These are phyloP conservation scores for Haplographium delicatum DNA, from an alignment of 495 filamentous ascomycete species.

Conservation along the genomic window DNA sequence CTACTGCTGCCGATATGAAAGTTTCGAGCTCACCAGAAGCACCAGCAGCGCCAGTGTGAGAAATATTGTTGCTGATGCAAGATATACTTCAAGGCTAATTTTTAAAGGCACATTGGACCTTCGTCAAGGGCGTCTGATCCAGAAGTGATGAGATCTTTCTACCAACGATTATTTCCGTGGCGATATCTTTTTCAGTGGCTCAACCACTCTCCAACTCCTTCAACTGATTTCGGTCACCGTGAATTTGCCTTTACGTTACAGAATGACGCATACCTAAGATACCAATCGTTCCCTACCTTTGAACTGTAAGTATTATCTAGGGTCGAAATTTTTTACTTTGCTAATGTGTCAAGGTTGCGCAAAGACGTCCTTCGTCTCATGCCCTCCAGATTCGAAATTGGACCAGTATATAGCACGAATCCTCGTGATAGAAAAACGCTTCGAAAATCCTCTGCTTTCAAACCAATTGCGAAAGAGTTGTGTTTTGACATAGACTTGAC, in stretches of 20 bases:
- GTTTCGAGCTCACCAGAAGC: constrained; percentile 39
- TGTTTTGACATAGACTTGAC: constrained; percentile 99
- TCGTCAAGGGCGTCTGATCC: constrained; percentile 53
- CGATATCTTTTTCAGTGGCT: constrained; percentile 96
- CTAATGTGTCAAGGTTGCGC: constrained; percentile 54
- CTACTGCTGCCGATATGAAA: constrained; percentile 40
- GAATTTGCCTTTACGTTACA: constrained; percentile 93
- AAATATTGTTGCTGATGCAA: constrained; percentile 13
- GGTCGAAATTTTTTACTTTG: not conserved
- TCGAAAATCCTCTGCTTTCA: constrained; percentile 65
- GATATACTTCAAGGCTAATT: constrained; percentile 1
- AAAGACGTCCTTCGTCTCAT: constrained; percentile 84
- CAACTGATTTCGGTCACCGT: constrained; percentile 82
- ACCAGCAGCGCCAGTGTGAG: constrained; percentile 35
- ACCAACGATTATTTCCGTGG: constrained; percentile 94
- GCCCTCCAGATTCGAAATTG: constrained; percentile 94
- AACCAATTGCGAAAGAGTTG: constrained; percentile 80
- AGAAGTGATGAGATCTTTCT: constrained; percentile 84
- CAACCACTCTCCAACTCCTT: constrained; percentile 83
- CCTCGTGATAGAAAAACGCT: constrained; percentile 89
- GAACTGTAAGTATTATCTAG: constrained; percentile 59
- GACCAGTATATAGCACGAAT: constrained; percentile 88
- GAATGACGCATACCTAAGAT: constrained; percentile 86
- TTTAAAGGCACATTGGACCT: constrained; percentile 18
- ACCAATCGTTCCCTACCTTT: constrained; percentile 79